Base-by-base conservation (phyloP, 129 eudicot genomes). In the Flaveria ramosissima region DNA sequence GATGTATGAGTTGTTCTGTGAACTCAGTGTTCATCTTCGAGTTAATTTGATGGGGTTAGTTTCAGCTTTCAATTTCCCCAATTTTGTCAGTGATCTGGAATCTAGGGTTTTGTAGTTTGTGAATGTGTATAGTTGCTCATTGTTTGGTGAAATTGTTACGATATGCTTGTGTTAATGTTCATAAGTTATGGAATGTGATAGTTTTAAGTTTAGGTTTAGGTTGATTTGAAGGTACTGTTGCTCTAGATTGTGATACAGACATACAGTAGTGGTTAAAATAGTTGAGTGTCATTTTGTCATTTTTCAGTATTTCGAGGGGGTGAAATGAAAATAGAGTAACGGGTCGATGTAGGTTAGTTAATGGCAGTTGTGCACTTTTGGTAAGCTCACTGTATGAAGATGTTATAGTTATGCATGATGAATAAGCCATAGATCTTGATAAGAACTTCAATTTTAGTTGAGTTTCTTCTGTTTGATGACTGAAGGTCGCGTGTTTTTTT, bases 31-130 rank as follows among this genome's bases (percentile, higher is more conserved):
- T 80, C 97, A 90, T 72, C 95, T 93, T 51, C 85, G 88, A 70
- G 92, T 93, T 80, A 93, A 93, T 89, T 80, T 93, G 78, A 72
- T 93, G 87, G 98, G 96, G 98, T 93, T 60, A 77, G 84, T 83
- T 61, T 19, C 2, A 21, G 13, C 51, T 72, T 53, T 63, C 21
- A 3, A 11, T 76, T 76, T n/a, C 17, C 4, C 23, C 11, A 9
- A 19, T 73, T 72, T 2, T 12, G 3, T 64, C 48, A 20, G 41
- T 4, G 16, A 55, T 72, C 47, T 65, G 30, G 17, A 68, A 67
- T 74, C 80, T 74, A 26, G 80, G 75, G 63, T 67, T 74, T 73
- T 11, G 5, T 3, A 2, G 3, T 3, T 30, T 2, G 36, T 30
- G 36, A 30, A 30, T 30, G 36, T 3, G 3, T 30, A 30, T 30